These are phyloP conservation scores for Talaromyces stipitatus DNA, from an alignment of 495 filamentous ascomycete species.

Conservation along the genomic window DNA sequence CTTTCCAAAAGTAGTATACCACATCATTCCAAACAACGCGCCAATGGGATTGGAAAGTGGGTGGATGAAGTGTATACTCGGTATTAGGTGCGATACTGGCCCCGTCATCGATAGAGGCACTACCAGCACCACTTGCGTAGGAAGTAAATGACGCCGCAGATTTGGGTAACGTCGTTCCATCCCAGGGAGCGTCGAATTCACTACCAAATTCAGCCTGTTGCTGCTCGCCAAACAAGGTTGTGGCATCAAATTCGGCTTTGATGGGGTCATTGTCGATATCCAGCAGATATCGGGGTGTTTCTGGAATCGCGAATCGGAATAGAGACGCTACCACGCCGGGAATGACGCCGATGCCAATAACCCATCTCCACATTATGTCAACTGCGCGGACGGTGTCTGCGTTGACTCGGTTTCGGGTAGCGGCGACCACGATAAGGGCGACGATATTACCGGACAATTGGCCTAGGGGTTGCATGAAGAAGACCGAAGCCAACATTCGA, in stretches of 20 bases:
- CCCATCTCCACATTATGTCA: constrained; percentile 51
- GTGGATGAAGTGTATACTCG: constrained; percentile 20
- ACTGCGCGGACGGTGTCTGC: constrained; percentile 29
- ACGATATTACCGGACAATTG: constrained; percentile 55
- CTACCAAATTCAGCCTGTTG: not conserved
- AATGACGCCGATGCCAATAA: constrained; percentile 52
- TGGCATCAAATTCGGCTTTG: constrained; percentile 39
- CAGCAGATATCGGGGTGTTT: constrained; percentile 49
- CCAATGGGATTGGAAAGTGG: constrained; percentile 38
- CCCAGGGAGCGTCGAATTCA: not conserved
- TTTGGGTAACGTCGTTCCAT: not conserved
- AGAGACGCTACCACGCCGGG: constrained; percentile 52
- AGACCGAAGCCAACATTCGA: constrained; percentile 59
- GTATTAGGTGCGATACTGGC: constrained; percentile 14
- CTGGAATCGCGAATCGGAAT: constrained; percentile 54
- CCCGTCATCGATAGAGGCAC: constrained; percentile 11
- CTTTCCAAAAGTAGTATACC: constrained; percentile 38
- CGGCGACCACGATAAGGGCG: constrained; percentile 36
- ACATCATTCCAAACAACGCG: constrained; percentile 34
- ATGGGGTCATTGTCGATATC: constrained; percentile 44
- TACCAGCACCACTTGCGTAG: not conserved
- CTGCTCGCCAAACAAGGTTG: constrained; percentile 26
- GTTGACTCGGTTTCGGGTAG: constrained; percentile 19
- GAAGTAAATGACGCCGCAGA: not conserved
- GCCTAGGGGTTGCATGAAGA: constrained; percentile 59